Base-by-base conservation (phyloP, 331 rosid genomes). In the Stylosanthes scabra region DNA sequence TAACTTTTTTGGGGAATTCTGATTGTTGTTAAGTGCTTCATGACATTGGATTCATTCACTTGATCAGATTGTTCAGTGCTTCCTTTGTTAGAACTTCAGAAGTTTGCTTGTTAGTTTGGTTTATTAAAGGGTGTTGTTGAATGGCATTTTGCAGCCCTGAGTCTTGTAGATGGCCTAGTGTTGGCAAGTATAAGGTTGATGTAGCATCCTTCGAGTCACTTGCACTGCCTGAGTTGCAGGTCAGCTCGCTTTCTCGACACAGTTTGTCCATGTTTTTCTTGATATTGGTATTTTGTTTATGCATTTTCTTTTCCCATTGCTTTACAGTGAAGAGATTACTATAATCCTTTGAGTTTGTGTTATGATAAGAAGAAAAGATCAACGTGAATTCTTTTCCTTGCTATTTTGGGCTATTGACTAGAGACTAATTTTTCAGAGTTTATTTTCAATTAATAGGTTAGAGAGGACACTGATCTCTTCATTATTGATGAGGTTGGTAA, bases 401-500 rank as follows among this genome's bases (percentile, higher is more conserved):
- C 68, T 15, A 29, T 25, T 68, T 57, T 41, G 9, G 59, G 31
- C 59, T 39, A 14, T 55, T 28, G 63, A 57, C 41, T 56, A 42
- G 46, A 16, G 46, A 16, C 16, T 52, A 50, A 8, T 29, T 60
- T 51, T 51, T 51, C 37, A 12, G 11, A 46, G 15, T 58, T 25
- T 64, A 9, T 47, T 9, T 74, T 70, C 15, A 41, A 41, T 83
- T 61, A 44, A 20, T 82, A 93, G 98, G 88, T 87, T 15, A 85
- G 84, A 76, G 87, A 90, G 75, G 93, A 84, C 63, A 84, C 86
- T n/a, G 88, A 90, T 77, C 89, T 93, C 37, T 88, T 88, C 82
- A 55, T 93, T 79, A 87, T 93, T 61, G 98, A 93, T 46, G 98
- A 93, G 78, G 91, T 93, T 76, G 96, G 97, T 59, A 93, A 86